phyloP scores from a whole-genome alignment of 352 stramenopile genomes.

The Globisporangium viniferum region DNA sequence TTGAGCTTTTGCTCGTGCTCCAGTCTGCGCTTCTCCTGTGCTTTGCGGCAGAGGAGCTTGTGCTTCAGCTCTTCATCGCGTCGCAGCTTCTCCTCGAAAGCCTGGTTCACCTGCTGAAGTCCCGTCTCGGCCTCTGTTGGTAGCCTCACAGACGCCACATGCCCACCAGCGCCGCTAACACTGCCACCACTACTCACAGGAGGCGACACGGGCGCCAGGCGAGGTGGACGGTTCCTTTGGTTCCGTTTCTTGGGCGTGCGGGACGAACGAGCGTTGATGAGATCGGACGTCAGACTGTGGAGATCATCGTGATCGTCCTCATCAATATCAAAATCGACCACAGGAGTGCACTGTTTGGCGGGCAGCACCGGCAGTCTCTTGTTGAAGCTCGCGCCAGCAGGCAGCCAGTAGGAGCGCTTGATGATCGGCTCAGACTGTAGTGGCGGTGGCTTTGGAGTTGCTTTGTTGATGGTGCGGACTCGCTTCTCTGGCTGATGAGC shows the following conservation, averaged over 20 bases:
- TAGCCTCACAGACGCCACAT: not conserved
- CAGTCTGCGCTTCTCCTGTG: constrained; percentile 31
- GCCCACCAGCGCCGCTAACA: not conserved
- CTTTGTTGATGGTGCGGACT: not conserved
- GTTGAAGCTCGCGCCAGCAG: constrained; percentile 43
- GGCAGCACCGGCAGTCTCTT: constrained; percentile 40
- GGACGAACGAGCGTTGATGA: constrained; percentile 16
- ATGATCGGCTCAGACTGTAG: constrained; percentile 11
- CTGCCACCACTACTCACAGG: constrained; percentile 1
- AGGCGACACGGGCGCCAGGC: constrained; percentile 32
- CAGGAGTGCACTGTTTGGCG: constrained; percentile 10
- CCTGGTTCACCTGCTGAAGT: constrained; percentile 6
- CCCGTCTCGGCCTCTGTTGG: constrained; percentile 9
- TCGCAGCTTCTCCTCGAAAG: constrained; percentile 24
- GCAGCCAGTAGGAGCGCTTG: constrained; percentile 76
- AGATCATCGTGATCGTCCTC: constrained; percentile 6
- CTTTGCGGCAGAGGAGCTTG: constrained; percentile 37
- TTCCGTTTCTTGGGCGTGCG: constrained; percentile 44
- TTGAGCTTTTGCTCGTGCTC: constrained; percentile 36
- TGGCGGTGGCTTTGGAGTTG: not conserved
- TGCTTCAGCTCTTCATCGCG: constrained; percentile 48
- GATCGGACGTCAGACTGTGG: constrained; percentile 3
- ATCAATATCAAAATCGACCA: not conserved
- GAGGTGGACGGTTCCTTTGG: constrained; percentile 39
- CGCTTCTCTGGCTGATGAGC: not conserved